Conservation (phyloP, 805 yeast species). For the Wickerhamomyces rabaulensis region DNA sequence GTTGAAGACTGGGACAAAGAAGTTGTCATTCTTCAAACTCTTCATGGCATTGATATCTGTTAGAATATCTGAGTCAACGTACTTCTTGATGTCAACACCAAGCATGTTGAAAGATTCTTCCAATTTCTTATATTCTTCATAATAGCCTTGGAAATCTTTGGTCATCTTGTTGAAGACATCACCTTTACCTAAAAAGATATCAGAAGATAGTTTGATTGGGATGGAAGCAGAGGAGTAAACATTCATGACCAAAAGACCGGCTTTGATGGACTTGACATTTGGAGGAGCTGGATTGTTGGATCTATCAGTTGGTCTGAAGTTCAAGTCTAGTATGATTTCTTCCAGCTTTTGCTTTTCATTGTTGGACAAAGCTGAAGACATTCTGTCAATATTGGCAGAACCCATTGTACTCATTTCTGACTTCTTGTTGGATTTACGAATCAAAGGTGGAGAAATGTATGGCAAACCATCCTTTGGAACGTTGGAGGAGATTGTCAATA, state of each 20-base stretch:
- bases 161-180: conserved; percentile 17
- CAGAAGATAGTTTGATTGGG: conserved; percentile 36
- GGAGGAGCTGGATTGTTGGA: conserved; percentile 25
- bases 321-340: conserved; percentile 25
- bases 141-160: conserved; percentile 16
- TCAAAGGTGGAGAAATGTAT: conserved; percentile 32
- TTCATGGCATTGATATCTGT: conserved; percentile 20
- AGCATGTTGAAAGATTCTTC: conserved; percentile 6
- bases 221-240: conserved; percentile 31
- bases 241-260: conserved; percentile 30
- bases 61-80: conserved; percentile 8
- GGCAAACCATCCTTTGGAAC: conserved; percentile 32
- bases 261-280: conserved; percentile 23
- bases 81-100: conserved; percentile 6
- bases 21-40: conserved; percentile 11
- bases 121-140: conserved; percentile 14
- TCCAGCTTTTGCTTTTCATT: conserved; percentile 24
- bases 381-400: conserved; percentile 29
- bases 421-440: conserved; percentile 31
- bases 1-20: conserved; percentile 2
- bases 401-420: conserved; percentile 29
- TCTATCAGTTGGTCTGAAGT: conserved; percentile 26
- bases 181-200: conserved; percentile 21
- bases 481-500: conserved; percentile 25
- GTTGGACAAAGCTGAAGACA: conserved; percentile 23